Evolutionary conservation across 495 filamentous ascomycete species (phyloP), one percentile per base, ranked within the genome.

Genomic region (Bathelium albidoporum): DNA sequence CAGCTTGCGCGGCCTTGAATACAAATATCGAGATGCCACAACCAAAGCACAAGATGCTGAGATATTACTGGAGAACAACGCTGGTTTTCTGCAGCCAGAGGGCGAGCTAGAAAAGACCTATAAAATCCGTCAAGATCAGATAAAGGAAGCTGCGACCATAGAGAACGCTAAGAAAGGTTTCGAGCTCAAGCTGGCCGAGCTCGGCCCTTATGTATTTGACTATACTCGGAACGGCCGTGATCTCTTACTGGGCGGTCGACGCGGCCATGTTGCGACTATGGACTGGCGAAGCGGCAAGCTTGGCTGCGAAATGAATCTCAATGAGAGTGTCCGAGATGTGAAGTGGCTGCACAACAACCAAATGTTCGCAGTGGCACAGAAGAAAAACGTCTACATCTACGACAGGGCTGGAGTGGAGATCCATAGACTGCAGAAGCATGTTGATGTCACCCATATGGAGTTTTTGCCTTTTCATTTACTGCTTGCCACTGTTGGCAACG

Each of bases 391-490:
- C 65, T 91, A 90, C 77, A 97, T 98, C 65, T 98, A 98, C 77
- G 94, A 97, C 68, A 77, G 84, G 39, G 80, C 85, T 31, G 94
- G 94, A 64, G 87, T 95, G 18, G 94, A 98, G 75, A 73, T 98
- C 24, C 95, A 98, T 75, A 91, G 89, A 72, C 77, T 98, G 64
- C 83, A 82, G 74, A 89, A 91, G 71, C 91, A 95, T 69, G 81
- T 93, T 65, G 94, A 97, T 75, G 89, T 95, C n/a, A 88, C 87
- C 11, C 85, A 91, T 76, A 88, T 98, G 79, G 91, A 97, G 74
- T 98, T 96, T 73, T 78, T 98, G 29, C 93, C 92, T 2, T 97
- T 96, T 72, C 94, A 97, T 73, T 98, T 95, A 69, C 84, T 98
- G 24, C 80, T 98, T 52, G 90, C 88, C 12, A 95, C 91, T 31